These are phyloP conservation scores for Primulina tabacum DNA, from an alignment of 257 asterid species.

Conservation along the genomic window DNA sequence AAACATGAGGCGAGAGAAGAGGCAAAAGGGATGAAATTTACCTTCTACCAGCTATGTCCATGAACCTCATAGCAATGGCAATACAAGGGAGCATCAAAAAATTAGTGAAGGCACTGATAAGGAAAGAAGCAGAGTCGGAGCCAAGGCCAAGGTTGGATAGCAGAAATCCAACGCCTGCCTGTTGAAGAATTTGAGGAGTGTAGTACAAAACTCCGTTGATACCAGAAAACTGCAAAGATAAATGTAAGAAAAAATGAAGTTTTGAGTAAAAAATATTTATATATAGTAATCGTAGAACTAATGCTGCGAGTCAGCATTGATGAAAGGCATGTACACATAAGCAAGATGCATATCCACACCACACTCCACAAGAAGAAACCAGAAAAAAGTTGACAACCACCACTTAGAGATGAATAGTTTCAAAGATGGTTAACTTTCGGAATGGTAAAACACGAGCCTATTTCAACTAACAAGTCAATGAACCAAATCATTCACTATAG, in stretches of 20 bases:
- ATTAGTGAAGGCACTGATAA: slow-evolving; percentile 64
- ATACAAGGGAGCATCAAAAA: slow-evolving; percentile 66
- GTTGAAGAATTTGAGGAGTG: slow-evolving; percentile 89
- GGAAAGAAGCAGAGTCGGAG: slow-evolving; percentile 75
- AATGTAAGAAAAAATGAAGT: background rate
- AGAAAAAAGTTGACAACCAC: background rate
- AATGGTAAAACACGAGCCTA: background rate
- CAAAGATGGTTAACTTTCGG: background rate
- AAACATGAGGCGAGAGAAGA: background rate
- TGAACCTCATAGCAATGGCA: slow-evolving; percentile 83
- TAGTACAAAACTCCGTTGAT: slow-evolving; percentile 92
- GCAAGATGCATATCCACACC: background rate
- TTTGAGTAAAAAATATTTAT: background rate
- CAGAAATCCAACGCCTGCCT: slow-evolving; percentile 88
- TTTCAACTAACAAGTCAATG: background rate
- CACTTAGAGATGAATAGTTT: background rate
- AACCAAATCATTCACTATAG: background rate
- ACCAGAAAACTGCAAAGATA: slow-evolving; percentile 71
- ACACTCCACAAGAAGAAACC: background rate
- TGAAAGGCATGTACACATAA: background rate
- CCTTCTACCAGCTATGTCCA: slow-evolving; percentile 93
- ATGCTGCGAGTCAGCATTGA: too few relatives aligned
- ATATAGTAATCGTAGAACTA: background rate
- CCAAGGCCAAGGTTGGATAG: slow-evolving; percentile 71
- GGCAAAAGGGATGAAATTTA: slow-evolving; percentile 25